phyloP scores from a whole-genome alignment of 257 asterid species.

The Jacaranda mimosifolia region DNA sequence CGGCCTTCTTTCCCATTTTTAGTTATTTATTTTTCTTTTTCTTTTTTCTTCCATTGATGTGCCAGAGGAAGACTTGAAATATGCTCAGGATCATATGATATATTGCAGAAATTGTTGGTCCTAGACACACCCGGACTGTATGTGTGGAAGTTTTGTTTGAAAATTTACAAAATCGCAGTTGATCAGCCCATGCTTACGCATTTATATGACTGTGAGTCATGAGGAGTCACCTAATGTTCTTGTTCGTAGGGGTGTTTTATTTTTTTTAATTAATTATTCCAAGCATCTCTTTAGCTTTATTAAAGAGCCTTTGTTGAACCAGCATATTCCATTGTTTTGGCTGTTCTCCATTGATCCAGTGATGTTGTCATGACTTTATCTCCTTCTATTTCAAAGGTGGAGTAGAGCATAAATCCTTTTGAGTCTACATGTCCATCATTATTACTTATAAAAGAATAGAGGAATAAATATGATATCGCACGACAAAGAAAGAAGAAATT shows the following conservation, averaged over 20 bases:
- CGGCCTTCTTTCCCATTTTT: no score
- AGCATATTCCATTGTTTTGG: not conserved
- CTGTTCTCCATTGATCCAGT: not conserved
- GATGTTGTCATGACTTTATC: not conserved
- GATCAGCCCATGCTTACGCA: no score
- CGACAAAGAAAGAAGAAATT: not conserved
- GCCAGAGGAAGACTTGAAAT: not conserved
- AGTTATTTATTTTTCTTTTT: no score
- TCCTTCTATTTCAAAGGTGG: not conserved
- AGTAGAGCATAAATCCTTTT: not conserved
- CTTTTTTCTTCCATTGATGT: no score
- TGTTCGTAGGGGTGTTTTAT: not conserved
- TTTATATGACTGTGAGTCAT: no score
- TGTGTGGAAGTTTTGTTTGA: not conserved
- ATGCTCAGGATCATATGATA: not conserved
- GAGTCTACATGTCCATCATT: not conserved
- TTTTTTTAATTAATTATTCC: no score
- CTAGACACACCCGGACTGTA: not conserved
- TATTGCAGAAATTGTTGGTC: not conserved
- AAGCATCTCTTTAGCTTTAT: slow-evolving; percentile 1
- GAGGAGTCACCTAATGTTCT: not conserved
- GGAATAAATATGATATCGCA: not conserved
- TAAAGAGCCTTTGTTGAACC: not conserved
- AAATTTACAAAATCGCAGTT: no score
- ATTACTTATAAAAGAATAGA: not conserved